phyloP scores from a whole-genome alignment of 1,284 basidiomycete genomes.

The Volvariella volvacea region DNA sequence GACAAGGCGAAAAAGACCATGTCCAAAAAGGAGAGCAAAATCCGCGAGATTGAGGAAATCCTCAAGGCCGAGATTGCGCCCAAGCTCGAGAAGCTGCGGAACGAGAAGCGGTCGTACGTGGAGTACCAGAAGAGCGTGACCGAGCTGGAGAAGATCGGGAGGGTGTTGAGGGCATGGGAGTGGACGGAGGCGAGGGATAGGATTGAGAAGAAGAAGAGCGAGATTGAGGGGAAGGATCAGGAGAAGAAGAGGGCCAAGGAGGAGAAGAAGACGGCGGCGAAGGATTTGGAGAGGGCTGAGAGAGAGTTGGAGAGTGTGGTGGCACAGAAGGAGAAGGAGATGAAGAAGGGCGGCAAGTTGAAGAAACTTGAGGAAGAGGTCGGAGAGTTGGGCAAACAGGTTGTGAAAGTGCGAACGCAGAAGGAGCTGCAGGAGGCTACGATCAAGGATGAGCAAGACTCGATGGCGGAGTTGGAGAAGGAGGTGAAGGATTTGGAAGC shows the following conservation, averaged over 20 bases:
- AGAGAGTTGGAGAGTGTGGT: conserved; percentile 67
- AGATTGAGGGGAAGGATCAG: conserved; percentile 51
- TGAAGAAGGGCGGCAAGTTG: conserved; percentile 75
- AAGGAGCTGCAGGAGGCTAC: conserved; percentile 77
- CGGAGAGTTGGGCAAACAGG: conserved; percentile 72
- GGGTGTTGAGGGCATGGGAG: conserved; percentile 85
- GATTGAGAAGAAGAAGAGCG: conserved; percentile 41
- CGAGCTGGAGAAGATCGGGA: conserved; percentile 86
- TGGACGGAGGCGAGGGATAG: conserved; percentile 61
- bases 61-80: conserved; percentile 92
- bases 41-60: conserved; percentile 81
- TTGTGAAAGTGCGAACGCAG: conserved; percentile 87
- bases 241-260: conserved; percentile 41
- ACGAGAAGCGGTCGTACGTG: conserved; percentile 87
- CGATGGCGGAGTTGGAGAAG: conserved; percentile 46
- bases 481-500: conserved; percentile 53
- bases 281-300: conserved; percentile 62
- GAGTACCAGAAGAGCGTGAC: conserved; percentile 87
- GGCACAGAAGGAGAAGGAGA: conserved; percentile 56
- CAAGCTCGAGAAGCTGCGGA: conserved; percentile 87
- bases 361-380: conserved; percentile 77
- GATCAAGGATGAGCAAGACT: conserved; percentile 77
- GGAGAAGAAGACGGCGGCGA: conserved; percentile 46
- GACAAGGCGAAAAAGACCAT: conserved; percentile 97
- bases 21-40: conserved; percentile 95